Evolutionary conservation across 352 stramenopile species (phyloP), one percentile per base, ranked within the genome.

Genomic region (Phytophthora idaei): DNA sequence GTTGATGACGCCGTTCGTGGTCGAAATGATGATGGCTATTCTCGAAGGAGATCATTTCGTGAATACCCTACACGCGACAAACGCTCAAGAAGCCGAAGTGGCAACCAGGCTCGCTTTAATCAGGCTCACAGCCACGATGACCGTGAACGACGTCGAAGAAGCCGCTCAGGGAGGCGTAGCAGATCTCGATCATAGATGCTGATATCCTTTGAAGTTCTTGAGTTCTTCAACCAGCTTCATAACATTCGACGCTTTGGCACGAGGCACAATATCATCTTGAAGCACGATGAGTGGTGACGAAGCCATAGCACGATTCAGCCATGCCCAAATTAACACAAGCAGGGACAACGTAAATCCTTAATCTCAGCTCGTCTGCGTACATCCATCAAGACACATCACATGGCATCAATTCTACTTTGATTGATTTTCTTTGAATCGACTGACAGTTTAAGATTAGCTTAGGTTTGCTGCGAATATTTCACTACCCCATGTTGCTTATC

Each of bases 231-330:
- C 74, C 9, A 95, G 80, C 37, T 89, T 90, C 10, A 93, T 51
- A 57, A 94, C 89, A 54, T 95, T 95, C 7, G 87, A 86, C 21
- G 87, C 87, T 62, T 94, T 95, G 4, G 87, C 85, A 42, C 87
- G 85, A 28, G 88, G 88, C 1, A 96, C 88, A 64, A 94, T 89
- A 47, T 96, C 88, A 67, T 96, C 88, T 31, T 86, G 86, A 28
- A 96, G 73, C 27, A 96, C 85, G 45, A 94, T 83, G 88, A 96
- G 56, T 93, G 81, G 21, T 21, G 21, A 96, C 88, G 52, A 93
- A 96, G 42, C 79, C 66, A 21, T 77, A 68, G 45, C 86, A 96
- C 4, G 82, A 88, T 53, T 93, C 85, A 1, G 88, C 86, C n/a
- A 93, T 76, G 28, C 86, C 77, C n/a, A 87, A 69, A 53, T 93